Evolutionary conservation across 164 flowering plant species (phyloP), one percentile per base, ranked within the genome.

Genomic region (Paratinospora sagittata): DNA sequence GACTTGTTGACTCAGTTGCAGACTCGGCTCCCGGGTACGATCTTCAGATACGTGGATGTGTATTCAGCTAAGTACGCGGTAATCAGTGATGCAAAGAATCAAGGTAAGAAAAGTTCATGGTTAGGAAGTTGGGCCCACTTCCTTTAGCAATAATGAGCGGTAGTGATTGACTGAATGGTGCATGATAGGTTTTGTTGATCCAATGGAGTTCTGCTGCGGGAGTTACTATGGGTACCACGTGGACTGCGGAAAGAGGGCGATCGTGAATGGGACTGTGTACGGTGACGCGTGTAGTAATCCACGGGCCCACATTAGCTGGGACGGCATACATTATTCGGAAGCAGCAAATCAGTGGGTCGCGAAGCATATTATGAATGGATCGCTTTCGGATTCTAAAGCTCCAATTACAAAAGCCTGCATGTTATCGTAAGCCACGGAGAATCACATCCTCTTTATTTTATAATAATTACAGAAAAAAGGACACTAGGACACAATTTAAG

Each of bases 321-420:
- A 90, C 75, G 90, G 90, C 23, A 81, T 86, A 70, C 96, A 90
- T 65, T 89, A 88, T 68, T 60, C 88, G 14, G 71, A 90, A 68
- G 83, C 88, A 0, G 93, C 93, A 0, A 90, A 90, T 64, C 24
- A 30, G 8, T 82, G 79, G 87, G 52, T 88, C 30, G 84, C 89
- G 3, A 74, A 75, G 6, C 78, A 21, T 8, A 83, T 88, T 66
- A 19, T 86, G 57, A 73, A 77, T n/a, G 88, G 89, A 8, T 79
- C 82, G 8, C 30, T 75, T 12, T 86, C 90, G 12, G 82, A 85
- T 27, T 86, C 88, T 5, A 19, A 43, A 43, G 14, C 75, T 5
- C 64, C 82, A 13, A 14, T 82, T n/a, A n/a, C n/a, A n/a, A 13
- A 41, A 55, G 10, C 74, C 69, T 11, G 75, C 83, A 4, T 78